phyloP scores from a whole-genome alignment of 768 basidiomycete genomes.

The Mrakia blollopis region DNA sequence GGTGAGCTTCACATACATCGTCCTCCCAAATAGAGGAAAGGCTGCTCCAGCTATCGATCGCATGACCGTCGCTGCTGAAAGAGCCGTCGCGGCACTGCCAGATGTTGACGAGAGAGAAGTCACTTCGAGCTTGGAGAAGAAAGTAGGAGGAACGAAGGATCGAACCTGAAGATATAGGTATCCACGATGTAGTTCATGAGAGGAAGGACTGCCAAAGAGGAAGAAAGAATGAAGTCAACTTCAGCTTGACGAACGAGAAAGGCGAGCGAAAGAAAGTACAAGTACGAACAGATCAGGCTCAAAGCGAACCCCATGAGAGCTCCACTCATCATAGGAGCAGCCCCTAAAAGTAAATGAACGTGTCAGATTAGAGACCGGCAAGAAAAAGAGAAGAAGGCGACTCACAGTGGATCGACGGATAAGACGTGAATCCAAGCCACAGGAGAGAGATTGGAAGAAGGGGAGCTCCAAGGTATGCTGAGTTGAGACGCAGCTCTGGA shows the following conservation, averaged over 20 bases:
- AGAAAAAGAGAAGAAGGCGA: too few species aligned
- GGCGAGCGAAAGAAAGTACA: not conserved
- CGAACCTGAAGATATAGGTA: conserved; percentile 40
- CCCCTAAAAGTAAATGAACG: not conserved
- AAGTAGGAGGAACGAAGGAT: too few species aligned
- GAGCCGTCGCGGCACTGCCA: conserved; percentile 46
- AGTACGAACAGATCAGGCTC: not conserved
- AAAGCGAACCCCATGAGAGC: not conserved
- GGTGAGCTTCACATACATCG: not conserved
- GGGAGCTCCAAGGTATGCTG: conserved; percentile 5
- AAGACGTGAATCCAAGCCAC: conserved; percentile 19
- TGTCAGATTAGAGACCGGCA: too few species aligned
- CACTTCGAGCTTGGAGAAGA: too few species aligned
- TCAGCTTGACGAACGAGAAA: not conserved
- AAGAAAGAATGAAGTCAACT: not conserved
- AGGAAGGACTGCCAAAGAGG: conserved; percentile 39
- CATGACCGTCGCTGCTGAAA: conserved; percentile 43
- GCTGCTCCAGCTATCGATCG: conserved; percentile 34
- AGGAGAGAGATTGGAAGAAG: conserved; percentile 22
- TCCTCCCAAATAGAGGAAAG: not conserved
- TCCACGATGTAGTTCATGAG: conserved; percentile 40
- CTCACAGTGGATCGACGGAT: not conserved
- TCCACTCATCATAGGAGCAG: not conserved
- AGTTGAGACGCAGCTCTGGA: conserved; percentile 19
- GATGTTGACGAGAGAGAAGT: too few species aligned